Conservation (phyloP, 805 yeast species). For the Kodamaea nitidulidarum region DNA sequence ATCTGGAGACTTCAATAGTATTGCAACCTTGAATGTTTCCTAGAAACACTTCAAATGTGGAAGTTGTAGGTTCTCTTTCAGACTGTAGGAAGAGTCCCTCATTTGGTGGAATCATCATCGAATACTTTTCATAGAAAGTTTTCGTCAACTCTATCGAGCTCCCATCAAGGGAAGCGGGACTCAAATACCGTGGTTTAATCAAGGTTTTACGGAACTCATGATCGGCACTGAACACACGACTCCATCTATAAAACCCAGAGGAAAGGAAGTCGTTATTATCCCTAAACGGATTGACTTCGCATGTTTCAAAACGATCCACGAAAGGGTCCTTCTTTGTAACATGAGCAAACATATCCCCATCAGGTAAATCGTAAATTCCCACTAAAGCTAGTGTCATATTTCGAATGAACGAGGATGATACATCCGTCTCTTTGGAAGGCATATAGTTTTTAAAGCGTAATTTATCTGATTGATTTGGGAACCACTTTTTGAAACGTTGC, state of each 20-base stretch:
- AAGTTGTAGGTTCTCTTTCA: slow-evolving; percentile 24
- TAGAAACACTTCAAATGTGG: slow-evolving; percentile 22
- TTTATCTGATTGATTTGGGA: background rate
- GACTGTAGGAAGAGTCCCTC: slow-evolving; percentile 26
- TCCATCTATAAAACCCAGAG: slow-evolving; percentile 38
- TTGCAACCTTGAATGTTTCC: slow-evolving; percentile 27
- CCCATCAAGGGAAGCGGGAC: slow-evolving; percentile 17
- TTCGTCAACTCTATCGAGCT: slow-evolving; percentile 28
- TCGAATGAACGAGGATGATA: slow-evolving; percentile 8
- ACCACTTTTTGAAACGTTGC: background rate
- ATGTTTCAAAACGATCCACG: slow-evolving; percentile 17
- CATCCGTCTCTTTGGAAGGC: background rate
- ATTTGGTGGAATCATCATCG: slow-evolving; percentile 17
- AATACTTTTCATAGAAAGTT: slow-evolving; percentile 25
- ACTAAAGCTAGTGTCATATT: slow-evolving; percentile 16
- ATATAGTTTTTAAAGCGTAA: background rate
- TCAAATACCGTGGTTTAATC: slow-evolving; percentile 37
- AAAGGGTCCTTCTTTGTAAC: slow-evolving; percentile 16
- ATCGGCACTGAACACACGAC: slow-evolving; percentile 45
- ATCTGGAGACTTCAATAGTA: slow-evolving; percentile 20
- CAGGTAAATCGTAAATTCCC: slow-evolving; percentile 12
- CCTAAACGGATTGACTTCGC: slow-evolving; percentile 30
- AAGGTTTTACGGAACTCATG: slow-evolving; percentile 36
- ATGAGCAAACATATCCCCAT: slow-evolving; percentile 5
- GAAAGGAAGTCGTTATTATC: slow-evolving; percentile 17